Evolutionary conservation across 2,329 filamentous ascomycete species (phyloP).

Genomic region (Stagonosporopsis rhizophila): DNA sequence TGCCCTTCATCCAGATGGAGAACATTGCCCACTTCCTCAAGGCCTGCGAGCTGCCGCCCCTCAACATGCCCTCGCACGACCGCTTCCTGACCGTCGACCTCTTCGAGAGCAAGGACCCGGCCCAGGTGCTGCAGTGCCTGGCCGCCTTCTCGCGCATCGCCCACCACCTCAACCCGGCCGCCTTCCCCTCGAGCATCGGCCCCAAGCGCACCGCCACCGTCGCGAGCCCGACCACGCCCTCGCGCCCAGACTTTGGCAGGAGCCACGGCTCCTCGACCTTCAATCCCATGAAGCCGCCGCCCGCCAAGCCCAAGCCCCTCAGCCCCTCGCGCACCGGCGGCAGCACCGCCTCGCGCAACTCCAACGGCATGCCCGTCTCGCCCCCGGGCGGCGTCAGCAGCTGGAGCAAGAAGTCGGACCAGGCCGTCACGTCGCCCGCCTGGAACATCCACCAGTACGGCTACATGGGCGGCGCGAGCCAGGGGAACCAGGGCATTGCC

Average conservation of each 20-base stretch:
- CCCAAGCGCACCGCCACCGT: constrained; percentile 63
- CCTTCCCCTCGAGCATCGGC: constrained; percentile 79
- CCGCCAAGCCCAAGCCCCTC: constrained; percentile 42
- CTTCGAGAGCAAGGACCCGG: constrained; percentile 93
- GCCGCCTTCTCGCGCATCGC: constrained; percentile 90
- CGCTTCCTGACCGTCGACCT: constrained; percentile 97
- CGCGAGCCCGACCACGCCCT: constrained; percentile 34
- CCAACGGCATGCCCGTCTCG: constrained; percentile 56
- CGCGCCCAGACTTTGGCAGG: constrained; percentile 38
- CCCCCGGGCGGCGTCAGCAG: constrained; percentile 71
- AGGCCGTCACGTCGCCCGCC: constrained; percentile 81
- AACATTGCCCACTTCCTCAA: constrained; percentile 96
- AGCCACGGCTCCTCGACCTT: constrained; percentile 55
- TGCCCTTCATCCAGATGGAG: constrained; percentile 99
- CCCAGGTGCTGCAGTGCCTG: constrained; percentile 93
- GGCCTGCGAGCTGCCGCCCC: constrained; percentile 82
- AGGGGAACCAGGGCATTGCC: constrained; percentile 91
- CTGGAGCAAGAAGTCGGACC: constrained; percentile 88
- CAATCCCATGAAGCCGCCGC: constrained; percentile 51
- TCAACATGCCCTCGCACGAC: constrained; percentile 91
- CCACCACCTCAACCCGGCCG: constrained; percentile 73
- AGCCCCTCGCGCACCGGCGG: constrained; percentile 58
- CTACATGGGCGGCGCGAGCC: constrained; percentile 96
- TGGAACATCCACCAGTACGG: constrained; percentile 99
- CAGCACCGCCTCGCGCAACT: constrained; percentile 65